phyloP scores from a whole-genome alignment of 2,329 filamentous ascomycete species.

The Nothomitra cinnamomea region DNA sequence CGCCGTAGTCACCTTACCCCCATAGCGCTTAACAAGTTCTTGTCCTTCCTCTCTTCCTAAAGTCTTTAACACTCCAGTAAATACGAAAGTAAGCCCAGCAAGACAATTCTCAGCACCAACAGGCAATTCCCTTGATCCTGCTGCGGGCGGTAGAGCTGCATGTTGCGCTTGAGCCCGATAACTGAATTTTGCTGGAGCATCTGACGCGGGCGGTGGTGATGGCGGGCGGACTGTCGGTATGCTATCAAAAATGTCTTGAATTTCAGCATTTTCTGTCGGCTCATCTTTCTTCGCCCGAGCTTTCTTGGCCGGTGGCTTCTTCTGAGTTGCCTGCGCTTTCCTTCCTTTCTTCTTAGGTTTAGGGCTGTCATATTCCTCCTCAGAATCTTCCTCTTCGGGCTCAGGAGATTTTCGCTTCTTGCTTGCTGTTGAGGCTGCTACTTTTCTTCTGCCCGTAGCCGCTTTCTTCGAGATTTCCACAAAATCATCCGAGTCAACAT shows the following conservation, averaged over 20 bases:
- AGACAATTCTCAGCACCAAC: conserved; percentile 78
- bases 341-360: conserved; percentile 15
- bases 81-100: conserved; percentile 79
- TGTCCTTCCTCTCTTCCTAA: conserved; percentile 75
- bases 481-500: conserved; percentile 29
- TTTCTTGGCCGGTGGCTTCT: conserved; percentile 38
- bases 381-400: conserved; percentile 21
- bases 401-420: conserved; percentile 42
- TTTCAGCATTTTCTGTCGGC: conserved; percentile 45
- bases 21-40: conserved; percentile 77
- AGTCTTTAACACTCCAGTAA: conserved; percentile 71
- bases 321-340: conserved; percentile 18
- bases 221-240: conserved; percentile 73
- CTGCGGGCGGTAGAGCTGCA: conserved; percentile 38
- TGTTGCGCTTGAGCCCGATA: conserved; percentile 49
- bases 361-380: conserved; percentile 10
- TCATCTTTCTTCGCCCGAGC: conserved; percentile 45
- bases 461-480: conserved; percentile 7
- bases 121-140: conserved; percentile 55
- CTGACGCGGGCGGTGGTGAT: conserved; percentile 59
- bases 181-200: conserved; percentile 55
- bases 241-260: conserved; percentile 73
- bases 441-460: conserved; percentile 9
- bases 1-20: conserved; percentile 70
- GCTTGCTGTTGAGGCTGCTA: conserved; percentile 14